Percentiles rank a stretch among this genome's conserved stretches.
Evolutionary conservation across 768 basidiomycete genomes (phyloP).

Genomic region (Amanita fuliginea): DNA sequence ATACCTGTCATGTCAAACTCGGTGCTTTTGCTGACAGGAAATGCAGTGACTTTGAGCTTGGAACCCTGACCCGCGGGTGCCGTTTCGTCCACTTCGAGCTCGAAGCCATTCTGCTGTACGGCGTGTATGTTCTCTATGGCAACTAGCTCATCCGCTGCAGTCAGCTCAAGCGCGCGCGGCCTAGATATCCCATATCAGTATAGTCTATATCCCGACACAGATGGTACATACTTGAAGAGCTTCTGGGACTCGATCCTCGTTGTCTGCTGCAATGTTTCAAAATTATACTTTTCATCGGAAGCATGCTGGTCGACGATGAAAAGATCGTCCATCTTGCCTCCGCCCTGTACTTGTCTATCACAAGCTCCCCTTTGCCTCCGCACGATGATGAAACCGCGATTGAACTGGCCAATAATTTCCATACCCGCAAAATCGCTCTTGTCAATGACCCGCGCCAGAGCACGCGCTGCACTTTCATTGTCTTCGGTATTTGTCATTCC

Average conservation of each 20-base stretch:
- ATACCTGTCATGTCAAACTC: conserved; percentile 82
- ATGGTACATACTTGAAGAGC: conserved; percentile 55
- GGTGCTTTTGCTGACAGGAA: conserved; percentile 87
- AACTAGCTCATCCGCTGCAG: conserved; percentile 82
- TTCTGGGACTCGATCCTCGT: conserved; percentile 83
- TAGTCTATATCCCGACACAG: not conserved
- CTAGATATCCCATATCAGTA: conserved; percentile 26
- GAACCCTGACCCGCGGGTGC: conserved; percentile 22
- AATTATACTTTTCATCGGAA: conserved; percentile 97
- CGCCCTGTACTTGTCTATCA: not conserved
- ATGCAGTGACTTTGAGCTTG: conserved; percentile 61
- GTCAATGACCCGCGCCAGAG: conserved; percentile 73
- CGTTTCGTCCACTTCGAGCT: conserved; percentile 50
- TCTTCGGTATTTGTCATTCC: conserved; percentile 31
- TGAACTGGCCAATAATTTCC: conserved; percentile 90
- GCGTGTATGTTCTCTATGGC: conserved; percentile 83
- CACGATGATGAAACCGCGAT: conserved; percentile 86
- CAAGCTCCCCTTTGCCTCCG: conserved; percentile 35
- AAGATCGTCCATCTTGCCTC: conserved; percentile 58
- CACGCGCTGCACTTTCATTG: conserved; percentile 46
- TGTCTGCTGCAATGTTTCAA: conserved; percentile 86
- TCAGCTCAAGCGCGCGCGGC: conserved; percentile 67
- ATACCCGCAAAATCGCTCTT: conserved; percentile 81
- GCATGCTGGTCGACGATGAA: conserved; percentile 98
- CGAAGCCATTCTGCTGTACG: conserved; percentile 82